A percentile compares a stretch with the other conserved stretches of the same genome.
Conservation (phyloP, 116 monocot genomes). For the Cymodocea nodosa region DNA sequence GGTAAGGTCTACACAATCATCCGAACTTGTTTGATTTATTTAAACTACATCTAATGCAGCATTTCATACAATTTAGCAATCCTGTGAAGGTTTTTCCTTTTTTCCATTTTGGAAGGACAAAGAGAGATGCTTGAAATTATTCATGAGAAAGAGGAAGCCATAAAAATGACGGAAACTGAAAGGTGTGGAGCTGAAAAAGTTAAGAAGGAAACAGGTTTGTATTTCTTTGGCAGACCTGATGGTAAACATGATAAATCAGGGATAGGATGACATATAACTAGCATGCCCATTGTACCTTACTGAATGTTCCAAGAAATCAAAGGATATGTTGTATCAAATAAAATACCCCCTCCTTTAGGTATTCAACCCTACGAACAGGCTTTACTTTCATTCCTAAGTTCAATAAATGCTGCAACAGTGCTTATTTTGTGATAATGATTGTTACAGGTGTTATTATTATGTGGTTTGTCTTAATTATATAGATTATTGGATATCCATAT, state of each 20-base stretch:
- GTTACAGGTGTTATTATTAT: no score
- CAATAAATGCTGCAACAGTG: not conserved
- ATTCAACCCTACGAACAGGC: no score
- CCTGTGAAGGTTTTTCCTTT: not conserved
- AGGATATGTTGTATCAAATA: no score
- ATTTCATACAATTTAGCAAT: not conserved
- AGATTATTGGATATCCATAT: no score
- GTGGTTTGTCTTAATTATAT: no score
- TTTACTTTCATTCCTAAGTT: not conserved
- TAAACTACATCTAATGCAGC: not conserved
- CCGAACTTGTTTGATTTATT: not conserved
- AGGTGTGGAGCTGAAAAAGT: constrained; percentile 22
- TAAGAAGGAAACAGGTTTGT: constrained; percentile 53
- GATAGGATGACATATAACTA: not conserved
- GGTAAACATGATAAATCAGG: not conserved
- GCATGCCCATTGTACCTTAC: not conserved
- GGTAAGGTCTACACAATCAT: constrained; percentile 22
- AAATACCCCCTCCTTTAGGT: no score
- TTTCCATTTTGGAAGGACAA: constrained; percentile 28
- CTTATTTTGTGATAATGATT: not conserved
- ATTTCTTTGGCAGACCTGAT: not conserved
- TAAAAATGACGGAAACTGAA: constrained; percentile 31
- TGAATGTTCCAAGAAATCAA: no score
- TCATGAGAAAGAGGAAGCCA: constrained; percentile 61
- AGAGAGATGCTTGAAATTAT: constrained; percentile 42